Evolutionary conservation across 768 basidiomycete genomes (phyloP).

Genomic region (Boletellus emodensis): DNA sequence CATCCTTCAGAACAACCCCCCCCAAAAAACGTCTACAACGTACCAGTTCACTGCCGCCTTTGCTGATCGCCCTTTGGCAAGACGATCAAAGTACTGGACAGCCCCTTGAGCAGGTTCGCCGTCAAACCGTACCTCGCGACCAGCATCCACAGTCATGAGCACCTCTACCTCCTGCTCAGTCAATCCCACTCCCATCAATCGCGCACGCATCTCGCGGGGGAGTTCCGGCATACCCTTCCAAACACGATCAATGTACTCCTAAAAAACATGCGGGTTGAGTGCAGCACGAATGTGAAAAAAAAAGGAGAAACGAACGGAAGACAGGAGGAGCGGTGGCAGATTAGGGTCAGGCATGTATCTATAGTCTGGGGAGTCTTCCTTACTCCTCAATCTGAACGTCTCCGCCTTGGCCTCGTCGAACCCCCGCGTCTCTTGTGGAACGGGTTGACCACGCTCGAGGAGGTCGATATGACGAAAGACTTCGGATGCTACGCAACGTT

Average conservation of each 20-base stretch:
- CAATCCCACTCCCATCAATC: conserved; percentile 55
- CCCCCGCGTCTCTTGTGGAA: conserved; percentile 86
- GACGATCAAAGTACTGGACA: conserved; percentile 76
- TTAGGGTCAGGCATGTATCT: conserved; percentile 98
- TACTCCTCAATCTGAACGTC: conserved; percentile 79
- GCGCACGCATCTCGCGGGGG: conserved; percentile 55
- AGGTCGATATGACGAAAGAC: conserved; percentile 71
- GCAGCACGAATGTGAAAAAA: not conserved
- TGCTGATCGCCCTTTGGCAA: conserved; percentile 54
- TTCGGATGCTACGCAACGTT: conserved; percentile 62
- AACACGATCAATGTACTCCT: conserved; percentile 63
- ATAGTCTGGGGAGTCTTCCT: conserved; percentile 95
- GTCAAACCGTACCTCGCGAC: conserved; percentile 58
- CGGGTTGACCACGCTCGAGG: conserved; percentile 37
- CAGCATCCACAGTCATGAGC: conserved; percentile 68
- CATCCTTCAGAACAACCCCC: too few species aligned
- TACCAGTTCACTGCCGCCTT: conserved; percentile 84
- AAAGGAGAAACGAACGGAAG: conserved; percentile 36
- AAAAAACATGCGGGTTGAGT: not conserved
- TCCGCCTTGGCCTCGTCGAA: conserved; percentile 79
- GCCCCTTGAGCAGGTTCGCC: conserved; percentile 51
- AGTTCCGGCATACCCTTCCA: conserved; percentile 65
- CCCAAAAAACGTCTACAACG: not conserved
- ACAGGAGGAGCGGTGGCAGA: conserved; percentile 66
- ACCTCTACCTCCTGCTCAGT: conserved; percentile 67